A percentile compares a stretch with the other conserved stretches of the same genome.
Evolutionary conservation across 1,284 basidiomycete species (phyloP).

Genomic region (Marasmius tenuissimus): DNA sequence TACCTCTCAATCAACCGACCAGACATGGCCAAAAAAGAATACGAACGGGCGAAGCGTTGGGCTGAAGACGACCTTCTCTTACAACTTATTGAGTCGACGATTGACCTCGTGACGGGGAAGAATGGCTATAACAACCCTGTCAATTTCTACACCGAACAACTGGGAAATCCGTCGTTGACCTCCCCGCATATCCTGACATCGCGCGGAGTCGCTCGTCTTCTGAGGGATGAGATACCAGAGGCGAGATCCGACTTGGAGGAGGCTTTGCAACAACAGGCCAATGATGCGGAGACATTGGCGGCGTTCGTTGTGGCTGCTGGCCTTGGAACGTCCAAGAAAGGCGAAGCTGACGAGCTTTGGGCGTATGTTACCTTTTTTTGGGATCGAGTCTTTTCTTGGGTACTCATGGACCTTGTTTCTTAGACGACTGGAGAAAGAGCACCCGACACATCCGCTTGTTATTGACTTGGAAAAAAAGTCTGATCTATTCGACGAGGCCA

Average conservation of each 20-base stretch:
- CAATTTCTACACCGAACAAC: constrained; percentile 92
- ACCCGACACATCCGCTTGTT: constrained; percentile 69
- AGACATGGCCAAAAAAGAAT: constrained; percentile 85
- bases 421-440: constrained; percentile 59
- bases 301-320: constrained; percentile 68
- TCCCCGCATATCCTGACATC: constrained; percentile 77
- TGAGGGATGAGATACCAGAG: constrained; percentile 79
- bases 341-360: constrained; percentile 65
- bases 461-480: constrained; percentile 63
- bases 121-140: constrained; percentile 72
- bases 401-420: constrained; percentile 4
- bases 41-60: constrained; percentile 78
- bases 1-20: constrained; percentile 83
- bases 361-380: constrained; percentile 47
- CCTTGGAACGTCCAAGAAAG: constrained; percentile 56
- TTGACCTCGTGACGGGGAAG: constrained; percentile 79
- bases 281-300: constrained; percentile 69
- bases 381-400: constrained; percentile 7
- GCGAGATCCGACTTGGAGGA: constrained; percentile 86
- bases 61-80: constrained; percentile 89
- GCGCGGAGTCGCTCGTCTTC: constrained; percentile 81
- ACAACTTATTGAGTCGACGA: constrained; percentile 87
- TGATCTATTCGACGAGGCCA: constrained; percentile 70
- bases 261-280: constrained; percentile 59
- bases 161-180: constrained; percentile 81